phyloP scores from a whole-genome alignment of 768 basidiomycete species.

The Pulveroboletus ravenelii region DNA sequence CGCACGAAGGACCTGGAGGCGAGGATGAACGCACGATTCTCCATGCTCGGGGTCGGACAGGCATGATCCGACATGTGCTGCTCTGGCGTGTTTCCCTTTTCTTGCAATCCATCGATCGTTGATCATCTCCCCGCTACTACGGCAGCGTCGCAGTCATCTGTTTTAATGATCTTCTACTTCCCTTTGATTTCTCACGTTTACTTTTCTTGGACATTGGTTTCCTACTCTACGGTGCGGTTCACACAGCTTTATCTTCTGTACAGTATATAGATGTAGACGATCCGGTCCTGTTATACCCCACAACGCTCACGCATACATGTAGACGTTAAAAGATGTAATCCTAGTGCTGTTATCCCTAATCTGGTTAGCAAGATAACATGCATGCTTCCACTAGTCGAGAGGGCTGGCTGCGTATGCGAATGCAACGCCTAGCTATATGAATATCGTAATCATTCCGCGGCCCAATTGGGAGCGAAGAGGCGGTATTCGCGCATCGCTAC shows the following conservation, averaged over 20 bases:
- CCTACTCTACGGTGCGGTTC: neutral
- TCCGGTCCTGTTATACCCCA: neutral
- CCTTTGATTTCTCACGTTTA: neutral
- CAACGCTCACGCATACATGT: neutral
- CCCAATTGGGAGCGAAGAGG: too few species aligned
- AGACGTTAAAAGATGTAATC: constrained; percentile 1
- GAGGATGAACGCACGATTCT: constrained; percentile 9
- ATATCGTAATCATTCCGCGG: too few species aligned
- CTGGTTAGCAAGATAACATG: neutral
- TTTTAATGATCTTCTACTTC: neutral
- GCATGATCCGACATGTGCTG: neutral
- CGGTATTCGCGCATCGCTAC: too few species aligned
- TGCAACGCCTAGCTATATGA: too few species aligned
- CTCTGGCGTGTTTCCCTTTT: neutral
- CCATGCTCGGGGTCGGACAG: neutral
- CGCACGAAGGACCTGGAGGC: constrained; percentile 18
- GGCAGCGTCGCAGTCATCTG: neutral
- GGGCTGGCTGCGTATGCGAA: too few species aligned
- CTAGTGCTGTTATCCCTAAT: neutral
- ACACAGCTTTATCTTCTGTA: neutral
- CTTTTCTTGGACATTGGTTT: neutral
- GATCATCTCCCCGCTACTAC: neutral
- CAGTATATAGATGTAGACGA: neutral
- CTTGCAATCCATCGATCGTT: neutral
- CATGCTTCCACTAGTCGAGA: too few species aligned